A percentile compares a stretch with the other conserved stretches of the same genome.
Conservation (phyloP, 805 yeast genomes). For the Wickerhamiella azymoides region DNA sequence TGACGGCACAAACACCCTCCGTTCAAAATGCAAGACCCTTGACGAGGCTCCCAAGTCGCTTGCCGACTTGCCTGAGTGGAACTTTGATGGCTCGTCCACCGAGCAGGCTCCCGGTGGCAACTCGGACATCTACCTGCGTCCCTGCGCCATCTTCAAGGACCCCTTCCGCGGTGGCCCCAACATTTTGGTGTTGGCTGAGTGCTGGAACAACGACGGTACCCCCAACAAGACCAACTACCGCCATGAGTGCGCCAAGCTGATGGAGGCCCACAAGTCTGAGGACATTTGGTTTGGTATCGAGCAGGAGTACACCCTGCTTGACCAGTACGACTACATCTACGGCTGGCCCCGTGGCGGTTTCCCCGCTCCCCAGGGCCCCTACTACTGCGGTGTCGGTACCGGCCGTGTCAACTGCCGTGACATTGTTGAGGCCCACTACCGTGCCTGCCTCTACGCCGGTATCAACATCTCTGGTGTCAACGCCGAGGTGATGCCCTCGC, state of each 20-base stretch:
- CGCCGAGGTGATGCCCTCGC: constrained; percentile 99
- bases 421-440: constrained; percentile 96
- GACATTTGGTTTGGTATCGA: constrained; percentile 96
- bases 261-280: constrained; percentile 78
- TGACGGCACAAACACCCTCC: constrained; percentile 77
- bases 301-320: constrained; percentile 96
- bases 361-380: constrained; percentile 99
- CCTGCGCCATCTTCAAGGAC: constrained; percentile 89
- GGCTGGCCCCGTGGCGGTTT: constrained; percentile 99
- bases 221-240: constrained; percentile 98
- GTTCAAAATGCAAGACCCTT: constrained; percentile 91
- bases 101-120: constrained; percentile 97
- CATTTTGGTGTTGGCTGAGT: constrained; percentile 86
- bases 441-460: constrained; percentile 93
- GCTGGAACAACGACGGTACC: constrained; percentile 97
- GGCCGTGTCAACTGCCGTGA: constrained; percentile 98
- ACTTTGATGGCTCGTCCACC: constrained; percentile 97
- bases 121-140: constrained; percentile 89
- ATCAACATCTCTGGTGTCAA: constrained; percentile 86
- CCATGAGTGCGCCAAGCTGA: constrained; percentile 88
- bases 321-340: constrained; percentile 75
- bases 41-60: constrained; percentile 49
- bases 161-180: constrained; percentile 98
- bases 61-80: constrained; percentile 96
- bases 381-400: constrained; percentile 99